phyloP scores from a whole-genome alignment of 2,329 filamentous ascomycete genomes.

The Monosporascus sp. region DNA sequence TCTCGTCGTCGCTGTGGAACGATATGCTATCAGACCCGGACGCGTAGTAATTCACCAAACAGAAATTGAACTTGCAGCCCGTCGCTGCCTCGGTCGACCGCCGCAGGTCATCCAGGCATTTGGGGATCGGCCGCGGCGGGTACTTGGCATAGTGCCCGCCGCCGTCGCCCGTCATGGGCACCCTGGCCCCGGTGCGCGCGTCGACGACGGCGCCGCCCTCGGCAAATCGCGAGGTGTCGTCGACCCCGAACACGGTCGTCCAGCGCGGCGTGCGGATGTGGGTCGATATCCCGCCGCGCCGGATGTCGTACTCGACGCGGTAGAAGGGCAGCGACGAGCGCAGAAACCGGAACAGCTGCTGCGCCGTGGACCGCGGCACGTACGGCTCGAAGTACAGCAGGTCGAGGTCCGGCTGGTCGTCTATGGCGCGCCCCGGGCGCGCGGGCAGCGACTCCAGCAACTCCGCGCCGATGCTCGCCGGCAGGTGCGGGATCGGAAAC shows the following conservation, averaged over 20 bases:
- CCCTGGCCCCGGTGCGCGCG: conserved; percentile 32
- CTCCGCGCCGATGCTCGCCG: conserved; percentile 32
- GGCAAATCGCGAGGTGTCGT: conserved; percentile 58
- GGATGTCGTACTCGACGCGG: conserved; percentile 68
- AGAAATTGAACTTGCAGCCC: conserved; percentile 69
- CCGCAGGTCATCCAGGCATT: conserved; percentile 62
- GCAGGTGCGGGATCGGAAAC: conserved; percentile 43
- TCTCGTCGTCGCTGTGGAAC: conserved; percentile 77
- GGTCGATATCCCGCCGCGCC: conserved; percentile 57
- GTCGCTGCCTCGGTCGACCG: conserved; percentile 61
- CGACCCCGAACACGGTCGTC: conserved; percentile 54
- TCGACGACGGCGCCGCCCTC: conserved; percentile 37
- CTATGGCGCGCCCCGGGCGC: conserved; percentile 50
- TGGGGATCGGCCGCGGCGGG: conserved; percentile 64
- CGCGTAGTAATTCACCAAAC: conserved; percentile 80
- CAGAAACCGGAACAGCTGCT: conserved; percentile 64
- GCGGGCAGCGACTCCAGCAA: conserved; percentile 42
- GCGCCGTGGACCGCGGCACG: conserved; percentile 51
- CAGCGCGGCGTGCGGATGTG: conserved; percentile 57
- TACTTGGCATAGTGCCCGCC: conserved; percentile 49
- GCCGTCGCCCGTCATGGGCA: conserved; percentile 40
- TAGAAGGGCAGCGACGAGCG: conserved; percentile 71
- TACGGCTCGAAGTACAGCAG: conserved; percentile 74
- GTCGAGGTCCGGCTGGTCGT: conserved; percentile 66
- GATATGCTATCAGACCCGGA: conserved; percentile 70